phyloP scores from a whole-genome alignment of 352 stramenopile species.

The Phytophthora megakarya region DNA sequence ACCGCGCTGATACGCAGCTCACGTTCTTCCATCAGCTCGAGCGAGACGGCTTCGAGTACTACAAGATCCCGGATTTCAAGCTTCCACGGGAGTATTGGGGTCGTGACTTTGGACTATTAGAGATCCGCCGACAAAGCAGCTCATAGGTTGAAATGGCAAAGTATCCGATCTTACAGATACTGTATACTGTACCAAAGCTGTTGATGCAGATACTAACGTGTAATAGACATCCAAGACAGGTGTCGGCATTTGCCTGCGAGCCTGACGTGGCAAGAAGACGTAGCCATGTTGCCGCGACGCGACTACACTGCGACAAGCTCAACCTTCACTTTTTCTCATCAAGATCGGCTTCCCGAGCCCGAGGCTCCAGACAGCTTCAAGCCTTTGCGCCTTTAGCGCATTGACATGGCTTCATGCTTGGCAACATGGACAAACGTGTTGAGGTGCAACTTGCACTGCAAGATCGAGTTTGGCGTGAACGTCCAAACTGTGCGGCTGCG shows the following conservation, averaged over 20 bases:
- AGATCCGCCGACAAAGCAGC: conserved; percentile 49
- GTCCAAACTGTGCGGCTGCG: conserved; percentile 16
- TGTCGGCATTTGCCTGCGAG: conserved; percentile 4
- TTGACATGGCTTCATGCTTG: background rate
- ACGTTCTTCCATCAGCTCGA: conserved; percentile 76
- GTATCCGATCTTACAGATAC: conserved; percentile 26
- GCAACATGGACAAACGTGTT: conserved; percentile 5
- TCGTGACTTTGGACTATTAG: conserved; percentile 83
- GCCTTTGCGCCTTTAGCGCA: background rate
- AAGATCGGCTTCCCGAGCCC: conserved; percentile 14
- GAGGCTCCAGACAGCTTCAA: background rate
- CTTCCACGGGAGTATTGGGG: conserved; percentile 60
- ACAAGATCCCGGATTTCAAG: conserved; percentile 75
- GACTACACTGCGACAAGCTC: conserved; percentile 15
- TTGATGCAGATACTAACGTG: conserved; percentile 10
- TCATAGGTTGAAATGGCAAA: conserved; percentile 1
- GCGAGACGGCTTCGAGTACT: conserved; percentile 77
- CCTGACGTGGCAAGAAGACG: conserved; percentile 15
- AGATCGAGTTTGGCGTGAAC: conserved; percentile 23
- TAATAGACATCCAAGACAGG: conserved; percentile 3
- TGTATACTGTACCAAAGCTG: conserved; percentile 27
- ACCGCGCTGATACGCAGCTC: conserved; percentile 67
- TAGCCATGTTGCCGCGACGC: conserved; percentile 26
- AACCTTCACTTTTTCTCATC: conserved; percentile 33
- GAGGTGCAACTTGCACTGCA: conserved; percentile 5